Percentiles rank a stretch among this genome's conserved stretches.
Conservation (phyloP, 192 early-diverging fungal genomes). For the Linnemannia elongata region DNA sequence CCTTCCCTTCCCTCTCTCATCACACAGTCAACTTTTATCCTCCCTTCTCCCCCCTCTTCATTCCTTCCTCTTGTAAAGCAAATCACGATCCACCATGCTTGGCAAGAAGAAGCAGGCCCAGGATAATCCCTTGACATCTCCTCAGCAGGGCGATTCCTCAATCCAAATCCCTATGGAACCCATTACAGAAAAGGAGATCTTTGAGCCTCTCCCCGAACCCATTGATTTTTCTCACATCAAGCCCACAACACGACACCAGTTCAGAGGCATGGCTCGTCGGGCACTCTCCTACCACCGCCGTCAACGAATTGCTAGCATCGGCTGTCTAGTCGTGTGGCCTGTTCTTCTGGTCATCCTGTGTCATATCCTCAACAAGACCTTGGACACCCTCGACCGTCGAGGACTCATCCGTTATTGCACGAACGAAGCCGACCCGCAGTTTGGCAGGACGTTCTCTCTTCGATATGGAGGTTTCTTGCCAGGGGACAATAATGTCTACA, state of each 20-base stretch:
- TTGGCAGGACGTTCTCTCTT: background rate
- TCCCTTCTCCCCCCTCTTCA: too few relatives aligned
- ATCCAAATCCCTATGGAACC: background rate
- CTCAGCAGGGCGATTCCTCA: background rate
- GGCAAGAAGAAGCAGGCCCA: background rate
- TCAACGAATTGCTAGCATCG: slow-evolving; percentile 1
- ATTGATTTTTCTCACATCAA: slow-evolving; percentile 10
- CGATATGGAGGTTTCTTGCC: background rate
- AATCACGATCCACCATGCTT: background rate
- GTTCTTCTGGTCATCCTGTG: slow-evolving; percentile 8
- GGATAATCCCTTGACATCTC: background rate
- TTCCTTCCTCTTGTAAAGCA: too few relatives aligned
- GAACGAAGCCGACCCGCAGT: slow-evolving; percentile 14
- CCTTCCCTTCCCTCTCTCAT: background rate
- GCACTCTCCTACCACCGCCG: slow-evolving; percentile 23
- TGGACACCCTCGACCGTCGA: background rate
- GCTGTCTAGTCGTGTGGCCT: slow-evolving; percentile 25
- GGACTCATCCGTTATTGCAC: slow-evolving; percentile 6
- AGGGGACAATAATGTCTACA: slow-evolving; percentile 13
- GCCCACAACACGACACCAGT: slow-evolving; percentile 2
- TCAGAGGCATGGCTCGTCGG: slow-evolving; percentile 14
- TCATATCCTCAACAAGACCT: background rate
- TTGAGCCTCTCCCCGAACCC: slow-evolving; percentile 9
- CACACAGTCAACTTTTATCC: background rate
- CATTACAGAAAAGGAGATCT: background rate